Evolutionary conservation across 352 stramenopile species (phyloP), one percentile per base, ranked within the genome.

Genomic region (Pythium aphanidermatum): DNA sequence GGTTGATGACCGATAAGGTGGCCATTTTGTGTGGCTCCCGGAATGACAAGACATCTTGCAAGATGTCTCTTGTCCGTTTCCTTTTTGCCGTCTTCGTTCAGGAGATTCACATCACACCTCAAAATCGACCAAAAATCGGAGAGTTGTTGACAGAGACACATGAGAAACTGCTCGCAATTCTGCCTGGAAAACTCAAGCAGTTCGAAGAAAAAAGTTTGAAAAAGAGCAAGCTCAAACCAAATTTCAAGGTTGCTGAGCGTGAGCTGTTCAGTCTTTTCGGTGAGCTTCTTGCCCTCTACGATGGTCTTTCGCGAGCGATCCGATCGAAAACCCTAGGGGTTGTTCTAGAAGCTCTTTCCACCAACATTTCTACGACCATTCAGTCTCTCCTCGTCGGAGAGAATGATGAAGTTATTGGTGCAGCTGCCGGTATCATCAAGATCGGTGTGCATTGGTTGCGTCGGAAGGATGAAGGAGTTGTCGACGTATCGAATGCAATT

Each of bases 41-140:
- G 16, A 61, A 39, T 13, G 38, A 31, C 11, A 36, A 29, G 24
- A 28, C 53, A 5, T 26, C 40, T 0, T 56, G 41, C 29, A 56
- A 49, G 41, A 55, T 91, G 23, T 58, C 62, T 2, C 51, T 91
- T 46, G 73, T 72, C 19, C 83, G 83, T 5, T 68, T 83, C n/a
- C 40, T 92, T 5, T 85, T 91, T 48, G 72, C 78, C 36, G 60
- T 71, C 16, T 94, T 91, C 23, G 41, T 86, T 1, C 74, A 92
- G 46, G 80, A 94, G 57, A 65, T 94, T 41, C 75, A 92, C 36
- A 80, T 91, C 42, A 81, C 74, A 20, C 74, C 77, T 27, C 68
- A 89, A 49, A 88, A 83, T 42, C 80, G 76, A 17, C 51, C 39
- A 1, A 89, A 85, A 48, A 55, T 94, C 7, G 42, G 69, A 16